These are phyloP conservation scores for Cryptosporidium ubiquitum DNA, from an alignment of 169 alveolate species.

Conservation along the genomic window DNA sequence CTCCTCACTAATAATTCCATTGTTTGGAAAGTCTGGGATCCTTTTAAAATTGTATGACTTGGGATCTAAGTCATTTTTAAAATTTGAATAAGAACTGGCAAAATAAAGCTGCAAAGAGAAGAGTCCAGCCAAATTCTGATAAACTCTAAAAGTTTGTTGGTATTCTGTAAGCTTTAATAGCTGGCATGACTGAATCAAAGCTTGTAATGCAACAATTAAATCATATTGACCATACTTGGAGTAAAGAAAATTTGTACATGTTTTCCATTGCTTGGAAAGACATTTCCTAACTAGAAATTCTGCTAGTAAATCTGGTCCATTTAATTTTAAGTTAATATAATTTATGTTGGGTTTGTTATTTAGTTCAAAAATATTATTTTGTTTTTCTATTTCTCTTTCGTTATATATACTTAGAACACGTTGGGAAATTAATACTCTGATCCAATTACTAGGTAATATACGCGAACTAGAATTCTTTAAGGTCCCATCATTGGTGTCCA, in stretches of 20 bases:
- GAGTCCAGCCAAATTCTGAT: conserved; percentile 44
- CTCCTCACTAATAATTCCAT: background rate
- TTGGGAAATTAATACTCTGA: conserved; percentile 9
- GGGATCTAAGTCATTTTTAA: background rate
- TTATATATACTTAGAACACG: conserved; percentile 14
- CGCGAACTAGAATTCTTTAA: background rate
- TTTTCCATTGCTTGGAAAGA: conserved; percentile 43
- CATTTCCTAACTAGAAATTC: conserved; percentile 54
- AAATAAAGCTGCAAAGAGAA: conserved; percentile 48
- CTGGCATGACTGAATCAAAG: conserved; percentile 32
- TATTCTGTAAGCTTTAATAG: conserved; percentile 10
- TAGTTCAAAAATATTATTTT: background rate
- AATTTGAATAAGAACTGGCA: background rate
- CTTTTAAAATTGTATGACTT: background rate
- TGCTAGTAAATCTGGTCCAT: conserved; percentile 16
- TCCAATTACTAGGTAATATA: conserved; percentile 7
- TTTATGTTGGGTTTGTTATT: background rate
- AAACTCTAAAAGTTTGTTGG: conserved; percentile 17
- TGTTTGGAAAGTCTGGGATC: background rate
- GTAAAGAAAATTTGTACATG: conserved; percentile 2
- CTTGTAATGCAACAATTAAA: conserved; percentile 22
- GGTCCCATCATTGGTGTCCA: background rate
- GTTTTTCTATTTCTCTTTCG: background rate
- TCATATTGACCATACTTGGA: conserved; percentile 54
- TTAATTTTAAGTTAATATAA: background rate